A percentile compares a stretch with the other conserved stretches of the same genome.
These are phyloP conservation scores for Endocarpon pusillum DNA, from an alignment of 495 filamentous ascomycete genomes.

Conservation along the genomic window DNA sequence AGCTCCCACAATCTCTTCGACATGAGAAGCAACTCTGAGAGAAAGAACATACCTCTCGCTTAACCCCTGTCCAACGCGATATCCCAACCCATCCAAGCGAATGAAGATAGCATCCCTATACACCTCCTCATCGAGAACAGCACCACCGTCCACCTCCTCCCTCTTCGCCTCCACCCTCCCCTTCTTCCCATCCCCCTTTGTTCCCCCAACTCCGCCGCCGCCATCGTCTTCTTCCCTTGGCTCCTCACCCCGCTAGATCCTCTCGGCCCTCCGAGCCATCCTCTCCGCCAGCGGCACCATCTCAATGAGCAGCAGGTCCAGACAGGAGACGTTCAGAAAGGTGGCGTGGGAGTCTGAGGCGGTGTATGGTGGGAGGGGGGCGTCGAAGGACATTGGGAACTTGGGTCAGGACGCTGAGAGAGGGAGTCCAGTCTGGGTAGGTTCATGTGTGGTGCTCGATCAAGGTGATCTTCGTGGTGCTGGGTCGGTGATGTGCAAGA, in stretches of 20 bases:
- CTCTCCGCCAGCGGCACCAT: constrained; percentile 88
- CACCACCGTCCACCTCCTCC: constrained; percentile 1
- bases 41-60: constrained; percentile 57
- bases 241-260: background rate
- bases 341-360: constrained; percentile 59
- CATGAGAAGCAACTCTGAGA: too few species aligned
- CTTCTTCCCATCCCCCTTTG: constrained; percentile 3
- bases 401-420: too few species aligned
- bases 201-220: background rate
- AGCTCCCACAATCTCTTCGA: too few species aligned
- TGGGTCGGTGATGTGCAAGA: too few species aligned
- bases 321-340: constrained; percentile 61
- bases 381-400: constrained; percentile 73
- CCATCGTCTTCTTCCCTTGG: background rate
- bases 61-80: constrained; percentile 82
- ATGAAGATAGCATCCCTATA: constrained; percentile 67
- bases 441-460: too few species aligned
- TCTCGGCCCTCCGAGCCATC: constrained; percentile 33
- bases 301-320: constrained; percentile 91
- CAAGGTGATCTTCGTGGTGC: too few species aligned
- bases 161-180: background rate
- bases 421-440: too few species aligned
- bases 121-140: constrained; percentile 51
- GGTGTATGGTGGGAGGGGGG: constrained; percentile 46
- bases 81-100: constrained; percentile 70